Conservation (phyloP, 164 flowering plant genomes). For the Tetrastigma voinierianum region DNA sequence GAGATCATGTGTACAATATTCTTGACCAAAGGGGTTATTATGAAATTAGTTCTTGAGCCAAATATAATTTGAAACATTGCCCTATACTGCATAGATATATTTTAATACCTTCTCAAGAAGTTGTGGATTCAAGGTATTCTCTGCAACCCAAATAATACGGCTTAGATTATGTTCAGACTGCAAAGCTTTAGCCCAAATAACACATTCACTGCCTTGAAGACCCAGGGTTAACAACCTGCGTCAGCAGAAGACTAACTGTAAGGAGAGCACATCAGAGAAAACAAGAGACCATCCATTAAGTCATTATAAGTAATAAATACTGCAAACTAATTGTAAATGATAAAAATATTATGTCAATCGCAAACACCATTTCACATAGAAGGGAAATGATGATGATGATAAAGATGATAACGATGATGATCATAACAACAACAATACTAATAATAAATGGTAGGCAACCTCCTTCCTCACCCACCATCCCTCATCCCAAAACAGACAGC, state of each 20-base stretch:
- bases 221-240: constrained; percentile 71
- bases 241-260: constrained; percentile 15
- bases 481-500: neutral
- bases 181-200: constrained; percentile 61
- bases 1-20: too few species aligned
- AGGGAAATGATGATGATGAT: neutral
- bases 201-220: constrained; percentile 62
- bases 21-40: too few species aligned
- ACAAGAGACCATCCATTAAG: neutral
- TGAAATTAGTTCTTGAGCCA: too few species aligned
- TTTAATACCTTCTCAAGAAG: constrained; percentile 74
- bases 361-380: neutral
- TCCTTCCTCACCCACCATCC: neutral
- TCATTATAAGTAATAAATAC: neutral
- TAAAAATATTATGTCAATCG: too few species aligned
- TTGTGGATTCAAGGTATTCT: constrained; percentile 70
- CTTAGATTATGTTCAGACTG: constrained; percentile 49
- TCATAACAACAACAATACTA: too few species aligned
- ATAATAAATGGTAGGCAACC: too few species aligned
- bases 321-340: too few species aligned
- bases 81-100: neutral
- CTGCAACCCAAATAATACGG: constrained; percentile 80
- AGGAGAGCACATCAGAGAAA: constrained; percentile 3
- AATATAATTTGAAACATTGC: too few species aligned
- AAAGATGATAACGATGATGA: neutral